phyloP scores from a whole-genome alignment of 208 protist species.

The Acanthamoeba royreba region DNA sequence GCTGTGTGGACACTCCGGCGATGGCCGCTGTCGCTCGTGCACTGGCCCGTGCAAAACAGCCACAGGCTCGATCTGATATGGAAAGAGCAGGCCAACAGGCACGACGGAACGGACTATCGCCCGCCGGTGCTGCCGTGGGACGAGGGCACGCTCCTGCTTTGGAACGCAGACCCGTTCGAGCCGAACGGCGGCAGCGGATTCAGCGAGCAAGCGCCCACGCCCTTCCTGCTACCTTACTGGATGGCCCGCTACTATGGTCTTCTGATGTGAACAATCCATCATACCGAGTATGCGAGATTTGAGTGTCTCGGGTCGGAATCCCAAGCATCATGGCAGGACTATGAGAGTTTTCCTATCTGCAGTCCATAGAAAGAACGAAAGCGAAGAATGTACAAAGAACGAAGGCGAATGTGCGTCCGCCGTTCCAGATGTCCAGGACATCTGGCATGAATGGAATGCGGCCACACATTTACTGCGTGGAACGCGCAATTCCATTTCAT shows the following conservation, averaged over 20 bases:
- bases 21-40: conserved; percentile 18
- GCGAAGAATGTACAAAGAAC: no score
- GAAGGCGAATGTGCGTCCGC: no score
- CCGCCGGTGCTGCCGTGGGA: conserved; percentile 48
- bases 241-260: conserved; percentile 42
- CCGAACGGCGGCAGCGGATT: neutral
- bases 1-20: neutral
- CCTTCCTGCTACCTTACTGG: conserved; percentile 61
- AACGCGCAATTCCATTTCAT: no score
- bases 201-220: neutral
- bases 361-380: no score
- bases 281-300: no score
- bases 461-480: no score
- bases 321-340: no score
- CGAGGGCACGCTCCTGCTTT: neutral
- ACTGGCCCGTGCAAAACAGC: conserved; percentile 59
- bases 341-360: no score
- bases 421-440: no score
- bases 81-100: neutral
- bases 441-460: no score
- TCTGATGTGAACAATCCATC: neutral
- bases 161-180: conserved; percentile 57
- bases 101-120: neutral
- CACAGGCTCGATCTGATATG: conserved; percentile 31
- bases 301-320: no score